Evolutionary conservation across 257 asterid genomes (phyloP), one percentile per base, ranked within the genome.

Genomic region (Solanum chiquidenum): DNA sequence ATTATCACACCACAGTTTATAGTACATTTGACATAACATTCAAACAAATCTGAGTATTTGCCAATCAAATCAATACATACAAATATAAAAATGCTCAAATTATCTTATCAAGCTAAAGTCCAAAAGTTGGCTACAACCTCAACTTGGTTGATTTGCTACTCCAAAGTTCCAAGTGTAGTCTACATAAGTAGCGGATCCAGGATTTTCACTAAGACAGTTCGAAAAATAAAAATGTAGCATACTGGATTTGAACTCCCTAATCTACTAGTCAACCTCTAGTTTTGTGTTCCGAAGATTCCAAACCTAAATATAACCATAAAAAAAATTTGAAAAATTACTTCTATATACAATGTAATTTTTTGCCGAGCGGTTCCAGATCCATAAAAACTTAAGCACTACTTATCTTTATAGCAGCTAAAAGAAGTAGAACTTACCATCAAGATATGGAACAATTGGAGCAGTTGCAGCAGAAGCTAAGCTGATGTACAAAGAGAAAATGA

Each of bases 401-500:
- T 9, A 80, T 80, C 85, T 44, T 76, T 42, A 77, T n/a, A 77
- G 62, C 7, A 40, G 5, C 37, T 27, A 46, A 75, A 84, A n/a
- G 25, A 27, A 31, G 49, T 14, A 86, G 14, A 66, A 83, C 91
- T 88, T 90, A 93, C 98, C 90, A 75, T 95, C 97, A 88, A 93
- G 93, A 88, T 58, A 46, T 6, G 92, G 93, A 84, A 87, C 71
- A 66, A 9, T 44, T 55, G 64, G 64, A 55, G 9, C 25, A 29
- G 85, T 9, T 71, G 44, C 79, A 37, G 89, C 89, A 71, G 84
- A 93, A 90, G 92, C 93, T 86, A 89, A 64, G 75, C 55, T 89
- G 77, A 8, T 89, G 91, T 75, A 89, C 23, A 92, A 58, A 66
- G 89, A 64, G 88, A 89, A 86, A 72, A 86, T 52, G 88, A 88